Base-by-base conservation (phyloP, 441 rosid genomes). In the Geranium incanum region DNA sequence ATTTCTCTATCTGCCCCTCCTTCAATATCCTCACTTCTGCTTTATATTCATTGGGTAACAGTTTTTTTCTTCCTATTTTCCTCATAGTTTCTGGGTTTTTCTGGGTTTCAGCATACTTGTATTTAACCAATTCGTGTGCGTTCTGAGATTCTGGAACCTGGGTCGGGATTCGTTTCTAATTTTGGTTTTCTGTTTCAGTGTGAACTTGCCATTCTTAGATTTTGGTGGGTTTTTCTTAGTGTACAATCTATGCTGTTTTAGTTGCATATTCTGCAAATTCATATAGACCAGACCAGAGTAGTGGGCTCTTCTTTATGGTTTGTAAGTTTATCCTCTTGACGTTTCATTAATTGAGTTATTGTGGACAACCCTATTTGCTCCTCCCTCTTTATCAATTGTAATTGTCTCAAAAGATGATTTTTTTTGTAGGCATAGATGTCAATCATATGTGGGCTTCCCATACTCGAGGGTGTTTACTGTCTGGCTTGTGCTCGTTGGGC, bases 401-500 rank as follows among this genome's bases (percentile, higher is more conserved):
- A 43, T 43, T 6, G 7, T 13, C 50, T 43, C 6, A 43, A 43
- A 7, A 43, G 50, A 43, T 43, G 50, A 43, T 43, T 43, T 8
- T 43, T 43, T 43, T 43, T 28, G 45, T 76, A 45, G 71, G 79
- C 75, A 57, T 75, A 70, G 21, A 94, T 94, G 99, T 94, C 95
- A 52, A 82, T 90, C 67, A 0, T 92, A 70, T 94, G 95, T 66
- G 97, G 99, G 55, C 60, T 87, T 62, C 99, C 97, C 48, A 82
- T 94, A 52, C 91, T 92, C 2, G 97, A 86, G 76, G 85, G 87
- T 69, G 96, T 91, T 0, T 43, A 89, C 33, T 68, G 83, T 37
- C 71, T 91, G 0, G 97, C 97, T 4, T 93, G 81, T 78, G 59
- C 81, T 21, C 84, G 97, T 0, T 93, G 98, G 98, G 82, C 84